Conservation (phyloP, 2,329 filamentous ascomycete species). For the Xenosphaeropsis pyriputrescens region DNA sequence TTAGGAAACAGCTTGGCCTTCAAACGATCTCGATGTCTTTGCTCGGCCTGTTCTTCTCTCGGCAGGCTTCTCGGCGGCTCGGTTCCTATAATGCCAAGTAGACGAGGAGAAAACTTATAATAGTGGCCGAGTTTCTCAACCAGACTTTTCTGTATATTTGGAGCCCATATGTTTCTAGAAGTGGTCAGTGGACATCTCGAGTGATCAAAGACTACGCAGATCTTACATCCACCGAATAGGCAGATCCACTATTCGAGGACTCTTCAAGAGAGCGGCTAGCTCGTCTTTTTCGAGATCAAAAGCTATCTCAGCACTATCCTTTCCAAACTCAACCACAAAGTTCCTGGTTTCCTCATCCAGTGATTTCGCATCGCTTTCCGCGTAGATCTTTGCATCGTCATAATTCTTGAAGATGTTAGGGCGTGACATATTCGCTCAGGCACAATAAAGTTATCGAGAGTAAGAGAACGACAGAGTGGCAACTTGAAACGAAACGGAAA, state of each 20-base stretch:
- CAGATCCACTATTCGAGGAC: conserved; percentile 18
- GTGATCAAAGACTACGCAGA: neutral
- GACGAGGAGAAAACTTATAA: conserved; percentile 36
- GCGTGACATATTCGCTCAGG: conserved; percentile 6
- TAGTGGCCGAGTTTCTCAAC: conserved; percentile 30
- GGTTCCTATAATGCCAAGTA: conserved; percentile 48
- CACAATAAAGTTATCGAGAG: no score
- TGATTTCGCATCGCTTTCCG: conserved; percentile 25
- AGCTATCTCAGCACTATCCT: conserved; percentile 36
- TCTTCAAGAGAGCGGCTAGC: conserved; percentile 23
- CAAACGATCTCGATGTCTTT: conserved; percentile 3
- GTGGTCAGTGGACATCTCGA: neutral
- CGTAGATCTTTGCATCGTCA: conserved; percentile 32
- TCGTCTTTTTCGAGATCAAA: conserved; percentile 32
- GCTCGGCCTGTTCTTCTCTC: conserved; percentile 8
- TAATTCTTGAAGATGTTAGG: conserved; percentile 24
- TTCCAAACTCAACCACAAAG: conserved; percentile 52
- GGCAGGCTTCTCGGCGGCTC: conserved; percentile 25
- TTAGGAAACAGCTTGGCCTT: conserved; percentile 5
- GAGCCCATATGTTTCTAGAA: conserved; percentile 53
- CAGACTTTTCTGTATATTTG: conserved; percentile 39
- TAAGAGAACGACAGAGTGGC: no score
- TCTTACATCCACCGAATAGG: conserved; percentile 58
- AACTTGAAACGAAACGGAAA: no score
- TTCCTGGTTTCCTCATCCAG: conserved; percentile 29